Evolutionary conservation across 257 asterid species (phyloP), one percentile per base, ranked within the genome.

Genomic region (Solanum microdontum): DNA sequence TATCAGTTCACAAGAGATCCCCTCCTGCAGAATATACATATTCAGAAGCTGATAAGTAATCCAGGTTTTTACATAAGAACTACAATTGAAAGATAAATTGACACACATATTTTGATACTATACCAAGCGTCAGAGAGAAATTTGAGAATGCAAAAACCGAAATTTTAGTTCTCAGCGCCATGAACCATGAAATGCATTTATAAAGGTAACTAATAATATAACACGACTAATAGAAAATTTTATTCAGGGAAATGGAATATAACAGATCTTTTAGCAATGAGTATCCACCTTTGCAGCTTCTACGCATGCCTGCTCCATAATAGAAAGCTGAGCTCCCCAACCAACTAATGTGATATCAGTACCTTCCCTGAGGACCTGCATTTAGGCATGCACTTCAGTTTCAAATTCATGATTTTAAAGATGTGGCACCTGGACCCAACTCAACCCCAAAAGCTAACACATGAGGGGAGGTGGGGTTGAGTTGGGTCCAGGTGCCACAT

Each of bases 291-390:
- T 95, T 92, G 95, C 98, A 37, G 99, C 99, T 86, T 97, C 98
- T 69, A 43, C 36, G 85, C 96, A 94, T 58, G 99, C 99, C 93
- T 97, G 94, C 90, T 95, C 95, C 98, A 97, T 94, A 55, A 94
- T 75, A 43, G 94, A 88, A 62, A 97, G 93, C 94, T 97, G 99
- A 90, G 99, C 99, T 86, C 99, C 99, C 99, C 99, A 97, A 37
- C 99, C 99, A 86, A 97, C 94, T 72, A 97, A 95, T 86, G 98
- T 97, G 91, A 97, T 95, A 92, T 97, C 99, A 87, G 90, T 93
- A 70, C 99, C 98, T 91, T 96, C 97, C 83, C 96, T 94, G 86
- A 97, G 92, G 91, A 97, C 99, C 99, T 96, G 95, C 60, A 86
- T 87, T 84, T 90, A 79, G 37, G 86, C 79, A 84, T 84, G 80